These are phyloP conservation scores for Sarcomyxa edulis DNA, from an alignment of 768 basidiomycete species.

Conservation along the genomic window DNA sequence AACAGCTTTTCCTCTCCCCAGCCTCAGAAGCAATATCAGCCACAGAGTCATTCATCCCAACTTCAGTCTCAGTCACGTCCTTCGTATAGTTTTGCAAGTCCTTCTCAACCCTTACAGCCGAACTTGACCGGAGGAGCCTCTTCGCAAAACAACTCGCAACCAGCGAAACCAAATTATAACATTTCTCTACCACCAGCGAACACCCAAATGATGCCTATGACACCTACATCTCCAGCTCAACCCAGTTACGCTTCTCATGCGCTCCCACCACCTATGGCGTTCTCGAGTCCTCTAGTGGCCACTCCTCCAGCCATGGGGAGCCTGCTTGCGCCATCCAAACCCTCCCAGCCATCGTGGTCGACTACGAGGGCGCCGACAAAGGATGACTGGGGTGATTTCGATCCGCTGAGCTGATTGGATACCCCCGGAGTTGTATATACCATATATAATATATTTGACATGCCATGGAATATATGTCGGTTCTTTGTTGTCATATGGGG, in stretches of 20 bases:
- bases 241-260: conserved; percentile 15
- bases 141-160: conserved; percentile 9
- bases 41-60: too few species aligned
- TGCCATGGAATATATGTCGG: conserved; percentile 4
- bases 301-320: conserved; percentile 33
- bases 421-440: too few species aligned
- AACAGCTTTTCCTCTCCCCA: conserved; percentile 9
- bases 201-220: conserved; percentile 8
- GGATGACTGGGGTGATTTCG: conserved; percentile 78
- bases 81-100: not conserved
- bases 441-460: conserved; percentile 6
- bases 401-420: conserved; percentile 64
- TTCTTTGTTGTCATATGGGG: conserved; percentile 12
- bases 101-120: conserved; percentile 4
- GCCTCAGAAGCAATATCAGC: too few species aligned
- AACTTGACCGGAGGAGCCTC: not conserved
- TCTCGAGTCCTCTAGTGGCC: conserved; percentile 16
- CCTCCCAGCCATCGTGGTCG: conserved; percentile 45
- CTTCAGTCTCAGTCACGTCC: too few species aligned
- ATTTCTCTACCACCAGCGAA: conserved; percentile 16
- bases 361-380: conserved; percentile 47
- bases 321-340: conserved; percentile 61
- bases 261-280: too few species aligned
- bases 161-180: conserved; percentile 22
- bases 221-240: conserved; percentile 11